Evolutionary conservation across 2,329 filamentous ascomycete species (phyloP).

Genomic region (Paracorniculantispora psalliotae): DNA sequence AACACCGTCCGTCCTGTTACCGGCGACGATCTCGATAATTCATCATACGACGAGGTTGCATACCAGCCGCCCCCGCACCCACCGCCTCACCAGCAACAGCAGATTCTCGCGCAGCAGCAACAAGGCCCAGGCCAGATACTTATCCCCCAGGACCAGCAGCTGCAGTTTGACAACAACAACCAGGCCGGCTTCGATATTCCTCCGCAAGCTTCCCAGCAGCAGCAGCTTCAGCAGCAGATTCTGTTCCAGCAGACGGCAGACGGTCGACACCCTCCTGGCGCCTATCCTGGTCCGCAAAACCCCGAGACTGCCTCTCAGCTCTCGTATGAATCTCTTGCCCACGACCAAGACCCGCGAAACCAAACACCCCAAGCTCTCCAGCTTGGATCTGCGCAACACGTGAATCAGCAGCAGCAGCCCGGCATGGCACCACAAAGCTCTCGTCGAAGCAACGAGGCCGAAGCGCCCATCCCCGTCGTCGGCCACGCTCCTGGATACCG

Average conservation of each 20-base stretch:
- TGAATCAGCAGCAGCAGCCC: constrained; percentile 34
- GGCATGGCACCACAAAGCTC: constrained; percentile 42
- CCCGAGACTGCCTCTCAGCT: constrained; percentile 58
- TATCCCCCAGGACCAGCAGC: constrained; percentile 29
- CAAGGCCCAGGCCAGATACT: constrained; percentile 17
- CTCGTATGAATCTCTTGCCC: constrained; percentile 55
- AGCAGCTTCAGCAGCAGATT: constrained; percentile 24
- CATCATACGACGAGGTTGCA: constrained; percentile 42
- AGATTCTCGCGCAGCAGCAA: constrained; percentile 27
- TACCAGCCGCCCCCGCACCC: constrained; percentile 28
- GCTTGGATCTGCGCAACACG: constrained; percentile 8
- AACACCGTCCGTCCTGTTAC: constrained; percentile 46
- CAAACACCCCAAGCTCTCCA: constrained; percentile 6
- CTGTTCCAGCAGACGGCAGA: constrained; percentile 10
- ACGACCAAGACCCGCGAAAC: constrained; percentile 37
- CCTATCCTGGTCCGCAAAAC: constrained; percentile 34
- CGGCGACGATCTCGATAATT: constrained; percentile 35
- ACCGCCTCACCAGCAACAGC: constrained; percentile 31
- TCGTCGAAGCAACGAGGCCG: constrained; percentile 46
- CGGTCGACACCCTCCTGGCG: not conserved
- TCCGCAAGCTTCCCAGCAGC: constrained; percentile 23
- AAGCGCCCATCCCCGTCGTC: constrained; percentile 38
- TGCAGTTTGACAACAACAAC: constrained; percentile 20
- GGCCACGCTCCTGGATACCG: constrained; percentile 49
- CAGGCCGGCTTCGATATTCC: constrained; percentile 7